phyloP scores from a whole-genome alignment of 345 rosid genomes.

The Linum trigynum region DNA sequence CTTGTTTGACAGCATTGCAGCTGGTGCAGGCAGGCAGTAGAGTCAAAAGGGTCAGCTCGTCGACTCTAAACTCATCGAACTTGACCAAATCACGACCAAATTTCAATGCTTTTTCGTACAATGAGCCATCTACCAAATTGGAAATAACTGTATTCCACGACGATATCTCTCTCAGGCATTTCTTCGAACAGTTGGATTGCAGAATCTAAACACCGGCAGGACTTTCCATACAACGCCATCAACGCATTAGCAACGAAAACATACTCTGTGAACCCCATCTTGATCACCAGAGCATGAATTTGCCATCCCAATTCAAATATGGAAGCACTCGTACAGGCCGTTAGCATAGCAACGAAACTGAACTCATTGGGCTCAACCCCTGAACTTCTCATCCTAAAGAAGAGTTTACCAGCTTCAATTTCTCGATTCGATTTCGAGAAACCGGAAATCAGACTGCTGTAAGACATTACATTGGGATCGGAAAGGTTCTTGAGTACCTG shows the following conservation, averaged over 20 bases:
- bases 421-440: slow-evolving; percentile 45
- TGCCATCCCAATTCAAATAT: slow-evolving; percentile 41
- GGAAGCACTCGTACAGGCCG: slow-evolving; percentile 37
- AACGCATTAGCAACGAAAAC: slow-evolving; percentile 55
- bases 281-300: slow-evolving; percentile 41
- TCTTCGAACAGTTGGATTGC: slow-evolving; percentile 51
- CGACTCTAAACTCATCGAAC: slow-evolving; percentile 31
- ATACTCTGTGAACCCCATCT: slow-evolving; percentile 28
- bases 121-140: slow-evolving; percentile 35
- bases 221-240: slow-evolving; percentile 52
- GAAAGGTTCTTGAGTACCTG: slow-evolving; percentile 38
- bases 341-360: slow-evolving; percentile 44
- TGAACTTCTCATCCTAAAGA: slow-evolving; percentile 45
- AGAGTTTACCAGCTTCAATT: slow-evolving; percentile 40
- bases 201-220: slow-evolving; percentile 22
- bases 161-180: slow-evolving; percentile 49
- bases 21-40: slow-evolving; percentile 55
- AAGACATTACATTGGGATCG: slow-evolving; percentile 59
- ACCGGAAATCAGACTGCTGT: slow-evolving; percentile 51
- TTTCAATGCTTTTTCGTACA: slow-evolving; percentile 36
- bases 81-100: slow-evolving; percentile 34
- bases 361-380: slow-evolving; percentile 44
- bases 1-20: slow-evolving; percentile 29
- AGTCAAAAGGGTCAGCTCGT: slow-evolving; percentile 50
- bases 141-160: slow-evolving; percentile 75